Evolutionary conservation across 768 basidiomycete genomes (phyloP), one percentile per base, ranked within the genome.

Genomic region (Xerocomellus dryophilus): DNA sequence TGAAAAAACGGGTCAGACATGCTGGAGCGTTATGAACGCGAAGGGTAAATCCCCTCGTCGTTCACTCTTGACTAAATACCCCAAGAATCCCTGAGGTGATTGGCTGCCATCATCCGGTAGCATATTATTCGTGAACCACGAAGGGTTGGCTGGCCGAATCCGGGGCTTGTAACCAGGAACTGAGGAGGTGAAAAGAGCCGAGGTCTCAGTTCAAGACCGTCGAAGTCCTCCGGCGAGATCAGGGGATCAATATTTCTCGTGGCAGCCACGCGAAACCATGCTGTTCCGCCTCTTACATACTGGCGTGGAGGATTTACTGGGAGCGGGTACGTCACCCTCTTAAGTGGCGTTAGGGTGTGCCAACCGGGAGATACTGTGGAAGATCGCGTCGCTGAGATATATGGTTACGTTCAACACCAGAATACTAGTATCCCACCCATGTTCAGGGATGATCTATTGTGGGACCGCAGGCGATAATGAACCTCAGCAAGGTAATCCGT

Each of bases 261-360:
- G 56, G 52, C 43, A 56, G 21, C 51, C 61, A 66, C 64, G 63
- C 40, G 60, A 43, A 18, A 36, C 53, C 61, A 56, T 59, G 45
- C 59, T 65, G 59, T 54, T 38, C 43, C 20, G 34, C 36, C 12
- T 20, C 32, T 53, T 57, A 57, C 61, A 42, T 52, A 58, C 48
- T 0, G 25, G 4, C 21, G 9, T 1, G 11, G 18, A 11, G 25
- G 21, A 21, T 29, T 40, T 39, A 18, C 17, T n/a, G 43, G 15
- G 5, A 23, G 10, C 6, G 12, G 10, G 20, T 61, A 53, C 47
- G 47, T 57, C 47, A 49, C n/a, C 12, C 15, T 40, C 2, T 31
- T 11, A 35, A 14, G 36, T 47, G 50, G 50, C 10, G 29, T 31
- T 36, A 56, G 43, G 36, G 59, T 39, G 23, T 27, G 2, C 39